Evolutionary conservation across 768 basidiomycete species (phyloP).

Genomic region (Pisolithus sp.): DNA sequence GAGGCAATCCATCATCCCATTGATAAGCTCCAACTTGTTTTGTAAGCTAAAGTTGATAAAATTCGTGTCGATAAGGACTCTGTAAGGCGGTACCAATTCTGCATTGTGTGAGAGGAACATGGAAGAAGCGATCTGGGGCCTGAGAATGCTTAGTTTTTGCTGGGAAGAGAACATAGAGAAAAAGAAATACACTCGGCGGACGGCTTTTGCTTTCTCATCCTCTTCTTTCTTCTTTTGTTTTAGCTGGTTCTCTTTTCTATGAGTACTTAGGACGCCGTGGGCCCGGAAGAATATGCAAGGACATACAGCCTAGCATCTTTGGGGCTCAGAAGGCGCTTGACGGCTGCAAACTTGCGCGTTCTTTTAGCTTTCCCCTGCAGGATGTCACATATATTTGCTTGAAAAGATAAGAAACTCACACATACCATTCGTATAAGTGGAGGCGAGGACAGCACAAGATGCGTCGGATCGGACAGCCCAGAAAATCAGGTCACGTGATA

Average conservation of each 20-base stretch:
- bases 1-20: constrained; percentile 99
- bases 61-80: constrained; percentile 97
- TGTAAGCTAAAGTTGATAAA: constrained; percentile 99
- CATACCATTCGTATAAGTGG: constrained; percentile 14
- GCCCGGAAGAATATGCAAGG: neutral
- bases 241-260: constrained; percentile 87
- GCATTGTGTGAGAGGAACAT: constrained; percentile 94
- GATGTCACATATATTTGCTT: neutral
- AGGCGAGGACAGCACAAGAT: too few relatives aligned
- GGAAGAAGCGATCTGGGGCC: constrained; percentile 83
- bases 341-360: constrained; percentile 89
- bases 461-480: too few relatives aligned
- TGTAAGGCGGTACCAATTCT: constrained; percentile 93
- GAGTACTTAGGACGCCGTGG: neutral
- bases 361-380: constrained; percentile 83
- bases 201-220: constrained; percentile 70
- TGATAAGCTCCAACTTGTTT: constrained; percentile 92
- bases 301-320: constrained; percentile 87
- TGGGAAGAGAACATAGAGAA: neutral
- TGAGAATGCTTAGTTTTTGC: constrained; percentile 22
- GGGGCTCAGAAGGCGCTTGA: constrained; percentile 91
- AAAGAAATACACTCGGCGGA: constrained; percentile 67
- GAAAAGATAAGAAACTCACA: neutral
- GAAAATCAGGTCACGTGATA: too few relatives aligned
- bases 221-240: constrained; percentile 85